Percentiles rank a stretch among this genome's conserved stretches.
phyloP scores from a whole-genome alignment of 495 filamentous ascomycete genomes.

The Amniculicola lignicola region DNA sequence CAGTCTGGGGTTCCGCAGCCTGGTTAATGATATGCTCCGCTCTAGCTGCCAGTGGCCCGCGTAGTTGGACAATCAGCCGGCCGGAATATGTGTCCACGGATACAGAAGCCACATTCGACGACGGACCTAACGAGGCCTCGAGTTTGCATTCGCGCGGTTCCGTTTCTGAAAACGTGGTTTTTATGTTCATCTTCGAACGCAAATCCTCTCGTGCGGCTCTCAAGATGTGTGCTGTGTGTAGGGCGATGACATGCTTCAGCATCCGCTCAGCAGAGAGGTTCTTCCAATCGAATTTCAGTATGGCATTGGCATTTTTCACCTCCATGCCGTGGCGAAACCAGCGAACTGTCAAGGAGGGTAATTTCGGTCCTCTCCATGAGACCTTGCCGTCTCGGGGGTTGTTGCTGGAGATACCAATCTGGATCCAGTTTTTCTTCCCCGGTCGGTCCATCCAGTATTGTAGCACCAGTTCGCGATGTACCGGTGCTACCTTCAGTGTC shows the following conservation, averaged over 20 bases:
- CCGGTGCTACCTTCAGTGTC: conserved; percentile 65
- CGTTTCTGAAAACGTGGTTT: conserved; percentile 43
- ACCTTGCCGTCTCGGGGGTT: conserved; percentile 46
- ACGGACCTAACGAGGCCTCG: conserved; percentile 60
- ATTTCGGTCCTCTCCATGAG: conserved; percentile 33
- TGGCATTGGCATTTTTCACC: conserved; percentile 58
- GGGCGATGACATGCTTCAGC: conserved; percentile 68
- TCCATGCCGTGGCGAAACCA: conserved; percentile 85
- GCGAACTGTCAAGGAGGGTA: conserved; percentile 61
- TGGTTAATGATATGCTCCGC: conserved; percentile 33
- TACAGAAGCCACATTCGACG: conserved; percentile 55
- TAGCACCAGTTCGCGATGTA: conserved; percentile 75
- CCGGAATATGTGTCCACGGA: conserved; percentile 62
- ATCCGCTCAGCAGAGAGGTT: conserved; percentile 69
- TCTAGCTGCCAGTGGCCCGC: conserved; percentile 47
- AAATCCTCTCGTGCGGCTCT: conserved; percentile 58
- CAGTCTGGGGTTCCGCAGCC: conserved; percentile 11
- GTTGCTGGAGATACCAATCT: conserved; percentile 74
- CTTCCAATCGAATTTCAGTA: conserved; percentile 63
- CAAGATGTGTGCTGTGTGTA: conserved; percentile 68
- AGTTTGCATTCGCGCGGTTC: conserved; percentile 66
- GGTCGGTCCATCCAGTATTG: conserved; percentile 81
- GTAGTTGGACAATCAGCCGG: conserved; percentile 33
- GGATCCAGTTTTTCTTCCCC: conserved; percentile 79
- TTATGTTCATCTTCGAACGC: conserved; percentile 41